Base-by-base conservation (phyloP, 2,329 filamentous ascomycete genomes). In the Microdochium bolleyi region DNA sequence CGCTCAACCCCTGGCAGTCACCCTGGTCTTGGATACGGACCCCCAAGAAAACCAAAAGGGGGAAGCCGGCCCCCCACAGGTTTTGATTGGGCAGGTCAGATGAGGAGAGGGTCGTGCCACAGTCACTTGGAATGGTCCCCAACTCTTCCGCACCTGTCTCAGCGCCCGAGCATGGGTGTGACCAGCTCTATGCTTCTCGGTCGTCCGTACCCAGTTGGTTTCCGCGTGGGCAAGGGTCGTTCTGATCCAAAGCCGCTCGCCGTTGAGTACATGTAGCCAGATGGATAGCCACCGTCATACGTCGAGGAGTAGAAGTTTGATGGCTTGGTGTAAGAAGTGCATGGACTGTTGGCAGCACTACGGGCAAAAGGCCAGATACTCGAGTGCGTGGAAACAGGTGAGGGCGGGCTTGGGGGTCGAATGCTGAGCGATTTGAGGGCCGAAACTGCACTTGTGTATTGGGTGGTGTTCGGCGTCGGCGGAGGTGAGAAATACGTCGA, bases 141-240 rank as follows among this genome's bases (percentile, higher is more conserved):
- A 24, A 11, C 41, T 19, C 14, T 8, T 10, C 3, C 16, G n/a
- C n/a, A 11, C 7, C 19, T 16, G 19, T 4, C 41, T 62, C 57
- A 82, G 59, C 76, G 73, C 51, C 77, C 72, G 58, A 79, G 64
- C 66, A 82, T 75, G 32, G 82, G 82, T 50, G 81, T 83, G 48
- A 85, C 80, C 22, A 85, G 72, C 67, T 85, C 81, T 60, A 84
- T 82, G 68, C 80, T 84, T 67, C 78, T 82, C 32, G 80, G 79
- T 49, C 82, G 73, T 58, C 78, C 73, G 65, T 81, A 81, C 38
- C 72, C 70, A 37, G 75, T 71, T 3, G 80, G 78, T 50, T 76
- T 73, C 49, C 82, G 74, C 10, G 74, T 73, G 14, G 82, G 82
- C 24, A 84, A 67, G 7, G 82, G 82, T 9, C 81, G 72, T 56